Evolutionary conservation across 2,329 filamentous ascomycete genomes (phyloP).

Genomic region (Pseudonectria buxi): DNA sequence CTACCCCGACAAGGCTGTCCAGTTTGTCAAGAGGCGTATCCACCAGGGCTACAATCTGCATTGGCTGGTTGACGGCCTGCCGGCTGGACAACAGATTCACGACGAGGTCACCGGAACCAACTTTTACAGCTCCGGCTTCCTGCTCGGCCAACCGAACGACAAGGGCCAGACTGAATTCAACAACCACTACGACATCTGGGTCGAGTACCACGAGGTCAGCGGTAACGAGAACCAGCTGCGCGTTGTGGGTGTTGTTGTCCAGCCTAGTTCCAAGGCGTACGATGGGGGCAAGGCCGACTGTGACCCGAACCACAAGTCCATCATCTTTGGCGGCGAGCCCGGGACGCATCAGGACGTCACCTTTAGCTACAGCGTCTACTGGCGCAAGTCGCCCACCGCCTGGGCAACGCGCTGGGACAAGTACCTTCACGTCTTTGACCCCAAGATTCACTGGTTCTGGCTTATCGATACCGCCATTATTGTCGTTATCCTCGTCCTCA

Average conservation of each 20-base stretch:
- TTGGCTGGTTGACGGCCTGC: slow-evolving; percentile 91
- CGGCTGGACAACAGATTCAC: slow-evolving; percentile 74
- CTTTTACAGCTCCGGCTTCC: slow-evolving; percentile 90
- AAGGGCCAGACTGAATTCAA: slow-evolving; percentile 61
- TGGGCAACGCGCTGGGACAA: slow-evolving; percentile 99
- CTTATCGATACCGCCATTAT: slow-evolving; percentile 94
- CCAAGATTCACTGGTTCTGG: slow-evolving; percentile 99
- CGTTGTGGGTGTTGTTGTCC: slow-evolving; percentile 86
- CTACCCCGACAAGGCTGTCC: slow-evolving; percentile 57
- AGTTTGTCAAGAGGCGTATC: slow-evolving; percentile 80
- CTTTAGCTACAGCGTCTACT: slow-evolving; percentile 91
- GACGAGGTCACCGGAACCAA: slow-evolving; percentile 70
- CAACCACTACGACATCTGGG: slow-evolving; percentile 91
- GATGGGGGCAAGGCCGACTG: slow-evolving; percentile 54
- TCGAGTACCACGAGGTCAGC: slow-evolving; percentile 83
- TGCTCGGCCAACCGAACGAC: slow-evolving; percentile 55
- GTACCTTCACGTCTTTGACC: slow-evolving; percentile 93
- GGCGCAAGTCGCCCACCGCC: slow-evolving; percentile 74
- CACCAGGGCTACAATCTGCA: slow-evolving; percentile 84
- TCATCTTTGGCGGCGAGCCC: slow-evolving; percentile 56
- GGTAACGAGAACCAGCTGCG: slow-evolving; percentile 63
- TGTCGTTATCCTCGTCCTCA: slow-evolving; percentile 82
- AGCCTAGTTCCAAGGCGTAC: slow-evolving; percentile 66
- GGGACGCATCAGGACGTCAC: slow-evolving; percentile 53
- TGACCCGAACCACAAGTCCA: slow-evolving; percentile 44